A percentile compares a stretch with the other conserved stretches of the same genome.
Conservation (phyloP, 2,329 filamentous ascomycete genomes). For the Byssochlamys sp. region DNA sequence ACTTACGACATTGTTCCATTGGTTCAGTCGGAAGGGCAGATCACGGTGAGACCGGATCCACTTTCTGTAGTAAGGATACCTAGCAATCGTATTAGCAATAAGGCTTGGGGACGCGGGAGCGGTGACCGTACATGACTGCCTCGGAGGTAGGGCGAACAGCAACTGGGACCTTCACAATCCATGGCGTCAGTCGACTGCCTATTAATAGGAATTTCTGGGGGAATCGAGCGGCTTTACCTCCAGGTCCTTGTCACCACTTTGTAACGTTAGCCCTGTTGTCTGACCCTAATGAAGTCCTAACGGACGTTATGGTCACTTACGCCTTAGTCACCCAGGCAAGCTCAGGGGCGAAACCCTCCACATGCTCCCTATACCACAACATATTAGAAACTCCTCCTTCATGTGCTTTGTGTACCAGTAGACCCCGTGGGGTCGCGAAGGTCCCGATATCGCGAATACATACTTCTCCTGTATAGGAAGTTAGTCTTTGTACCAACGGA, state of each 20-base stretch:
- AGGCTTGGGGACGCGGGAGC: not conserved
- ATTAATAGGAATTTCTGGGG: not conserved
- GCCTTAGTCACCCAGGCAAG: not conserved
- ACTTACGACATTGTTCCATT: not conserved
- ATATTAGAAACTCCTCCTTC: not conserved
- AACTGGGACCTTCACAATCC: not conserved
- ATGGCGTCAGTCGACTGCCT: not conserved
- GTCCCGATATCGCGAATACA: not conserved
- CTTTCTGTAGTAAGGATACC: not conserved
- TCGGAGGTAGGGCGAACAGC: not conserved
- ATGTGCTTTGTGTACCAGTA: not conserved
- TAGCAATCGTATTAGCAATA: not conserved
- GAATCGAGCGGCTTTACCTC: not conserved
- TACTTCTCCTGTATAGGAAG: not conserved
- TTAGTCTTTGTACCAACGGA: not conserved
- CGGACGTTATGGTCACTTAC: not conserved
- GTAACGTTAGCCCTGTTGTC: not conserved
- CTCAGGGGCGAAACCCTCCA: not conserved
- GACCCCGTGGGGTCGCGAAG: not conserved
- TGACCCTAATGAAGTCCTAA: not conserved
- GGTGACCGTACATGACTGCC: not conserved
- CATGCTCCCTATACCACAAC: not conserved
- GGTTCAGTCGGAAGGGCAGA: slow-evolving; percentile 1
- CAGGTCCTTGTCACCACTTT: not conserved
- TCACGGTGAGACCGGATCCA: not conserved